phyloP scores from a whole-genome alignment of 73 alveolate genomes.

The Blepharisma japonicum region DNA sequence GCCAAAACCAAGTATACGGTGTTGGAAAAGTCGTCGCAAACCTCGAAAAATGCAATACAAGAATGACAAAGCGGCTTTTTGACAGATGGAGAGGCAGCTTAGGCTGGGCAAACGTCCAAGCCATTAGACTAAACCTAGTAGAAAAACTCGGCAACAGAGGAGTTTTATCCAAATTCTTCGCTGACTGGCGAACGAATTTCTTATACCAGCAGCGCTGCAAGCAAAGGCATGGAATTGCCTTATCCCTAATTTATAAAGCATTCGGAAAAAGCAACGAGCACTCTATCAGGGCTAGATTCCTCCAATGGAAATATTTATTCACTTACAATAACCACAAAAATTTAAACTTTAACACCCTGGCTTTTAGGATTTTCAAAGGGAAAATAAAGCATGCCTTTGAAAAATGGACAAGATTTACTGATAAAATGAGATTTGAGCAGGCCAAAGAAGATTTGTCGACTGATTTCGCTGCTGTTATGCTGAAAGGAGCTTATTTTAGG shows the following conservation, averaged over 20 bases:
- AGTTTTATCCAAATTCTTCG: neutral
- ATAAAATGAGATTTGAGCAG: neutral
- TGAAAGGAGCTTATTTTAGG: neutral
- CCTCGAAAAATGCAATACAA: neutral
- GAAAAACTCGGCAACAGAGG: neutral
- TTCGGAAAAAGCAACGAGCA: neutral
- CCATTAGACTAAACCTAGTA: neutral
- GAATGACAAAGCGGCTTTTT: neutral
- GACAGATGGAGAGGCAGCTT: neutral
- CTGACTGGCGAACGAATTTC: neutral
- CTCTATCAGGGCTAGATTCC: neutral
- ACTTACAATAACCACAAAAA: neutral
- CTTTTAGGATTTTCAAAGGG: neutral
- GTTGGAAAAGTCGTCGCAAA: neutral
- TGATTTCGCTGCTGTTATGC: constrained; percentile 5
- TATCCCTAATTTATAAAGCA: neutral
- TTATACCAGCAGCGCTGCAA: neutral
- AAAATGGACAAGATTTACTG: neutral
- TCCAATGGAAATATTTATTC: neutral
- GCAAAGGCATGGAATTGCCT: neutral
- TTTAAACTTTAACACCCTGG: neutral
- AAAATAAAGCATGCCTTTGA: neutral
- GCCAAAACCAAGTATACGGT: neutral
- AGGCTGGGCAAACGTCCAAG: neutral
- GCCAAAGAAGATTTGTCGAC: neutral